Conservation (phyloP, 169 alveolate genomes). For the Plasmodium inui region DNA sequence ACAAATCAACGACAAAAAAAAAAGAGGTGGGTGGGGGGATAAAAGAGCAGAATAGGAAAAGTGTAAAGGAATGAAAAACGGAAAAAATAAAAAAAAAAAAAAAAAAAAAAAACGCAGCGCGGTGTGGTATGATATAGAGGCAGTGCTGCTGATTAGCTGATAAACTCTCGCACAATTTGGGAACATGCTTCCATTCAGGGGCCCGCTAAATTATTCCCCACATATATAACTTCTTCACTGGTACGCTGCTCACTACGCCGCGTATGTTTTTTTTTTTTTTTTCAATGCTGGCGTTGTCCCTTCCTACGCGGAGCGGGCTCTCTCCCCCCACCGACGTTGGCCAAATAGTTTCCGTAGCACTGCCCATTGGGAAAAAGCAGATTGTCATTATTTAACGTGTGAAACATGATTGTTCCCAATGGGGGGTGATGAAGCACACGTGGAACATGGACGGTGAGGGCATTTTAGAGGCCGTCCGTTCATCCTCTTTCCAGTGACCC, state of each 20-base stretch:
- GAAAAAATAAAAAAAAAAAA: not conserved
- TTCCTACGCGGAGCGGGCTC: not conserved
- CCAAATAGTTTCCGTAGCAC: not conserved
- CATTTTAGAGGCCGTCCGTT: not conserved
- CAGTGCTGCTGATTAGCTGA: not conserved
- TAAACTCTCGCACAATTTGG: not conserved
- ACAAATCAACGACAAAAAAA: not conserved
- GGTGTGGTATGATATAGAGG: not conserved
- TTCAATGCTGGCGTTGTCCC: not conserved
- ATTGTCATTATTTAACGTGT: not conserved
- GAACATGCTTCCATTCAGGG: not conserved
- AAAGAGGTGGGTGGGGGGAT: not conserved
- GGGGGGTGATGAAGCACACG: not conserved
- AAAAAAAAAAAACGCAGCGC: not conserved
- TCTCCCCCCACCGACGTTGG: not conserved
- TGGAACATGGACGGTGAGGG: not conserved
- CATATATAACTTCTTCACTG: not conserved
- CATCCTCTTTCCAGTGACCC: not conserved
- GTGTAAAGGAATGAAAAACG: not conserved
- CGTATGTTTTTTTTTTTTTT: not conserved
- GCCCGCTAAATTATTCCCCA: not conserved
- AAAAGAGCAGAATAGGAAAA: not conserved
- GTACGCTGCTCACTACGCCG: not conserved
- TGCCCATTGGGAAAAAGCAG: not conserved
- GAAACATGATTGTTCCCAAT: not conserved